Percentiles rank a stretch among this genome's conserved stretches.
Evolutionary conservation across 306 rosid genomes (phyloP).

Genomic region (Hylodesmum podocarpum): DNA sequence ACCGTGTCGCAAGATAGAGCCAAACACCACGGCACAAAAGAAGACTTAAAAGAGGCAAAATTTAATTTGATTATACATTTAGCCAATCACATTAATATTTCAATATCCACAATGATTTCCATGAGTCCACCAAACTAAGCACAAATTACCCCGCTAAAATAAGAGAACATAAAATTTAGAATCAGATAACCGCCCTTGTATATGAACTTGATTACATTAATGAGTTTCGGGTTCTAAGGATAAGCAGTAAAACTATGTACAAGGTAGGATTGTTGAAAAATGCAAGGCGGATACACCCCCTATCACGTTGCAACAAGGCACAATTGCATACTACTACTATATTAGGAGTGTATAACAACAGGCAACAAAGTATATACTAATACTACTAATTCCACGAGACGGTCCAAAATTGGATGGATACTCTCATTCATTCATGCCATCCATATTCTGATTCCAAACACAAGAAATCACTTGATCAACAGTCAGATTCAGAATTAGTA

Average conservation of each 20-base stretch:
- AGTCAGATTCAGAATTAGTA: slow-evolving; percentile 34
- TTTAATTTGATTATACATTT: neutral
- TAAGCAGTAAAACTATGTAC: slow-evolving; percentile 44
- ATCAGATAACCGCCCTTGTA: slow-evolving; percentile 33
- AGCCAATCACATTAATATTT: slow-evolving; percentile 25
- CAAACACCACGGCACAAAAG: neutral
- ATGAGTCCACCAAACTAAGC: slow-evolving; percentile 7
- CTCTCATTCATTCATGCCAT: slow-evolving; percentile 40
- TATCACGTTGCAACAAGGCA: slow-evolving; percentile 31
- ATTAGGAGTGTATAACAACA: slow-evolving; percentile 28
- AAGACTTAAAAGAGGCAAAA: neutral
- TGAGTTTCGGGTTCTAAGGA: slow-evolving; percentile 28
- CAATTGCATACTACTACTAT: slow-evolving; percentile 34
- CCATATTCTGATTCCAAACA: slow-evolving; percentile 41
- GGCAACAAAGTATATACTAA: slow-evolving; percentile 38
- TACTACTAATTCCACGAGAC: slow-evolving; percentile 40
- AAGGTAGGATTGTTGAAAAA: slow-evolving; percentile 36
- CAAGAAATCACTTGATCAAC: slow-evolving; percentile 17
- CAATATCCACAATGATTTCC: slow-evolving; percentile 23
- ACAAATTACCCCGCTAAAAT: slow-evolving; percentile 14
- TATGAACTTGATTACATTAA: slow-evolving; percentile 49
- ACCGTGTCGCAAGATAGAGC: neutral
- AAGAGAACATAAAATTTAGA: slow-evolving; percentile 18
- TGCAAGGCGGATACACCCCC: slow-evolving; percentile 30
- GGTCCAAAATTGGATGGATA: slow-evolving; percentile 56